phyloP scores from a whole-genome alignment of 2,329 filamentous ascomycete genomes.

The Grosmannia clavigera region DNA sequence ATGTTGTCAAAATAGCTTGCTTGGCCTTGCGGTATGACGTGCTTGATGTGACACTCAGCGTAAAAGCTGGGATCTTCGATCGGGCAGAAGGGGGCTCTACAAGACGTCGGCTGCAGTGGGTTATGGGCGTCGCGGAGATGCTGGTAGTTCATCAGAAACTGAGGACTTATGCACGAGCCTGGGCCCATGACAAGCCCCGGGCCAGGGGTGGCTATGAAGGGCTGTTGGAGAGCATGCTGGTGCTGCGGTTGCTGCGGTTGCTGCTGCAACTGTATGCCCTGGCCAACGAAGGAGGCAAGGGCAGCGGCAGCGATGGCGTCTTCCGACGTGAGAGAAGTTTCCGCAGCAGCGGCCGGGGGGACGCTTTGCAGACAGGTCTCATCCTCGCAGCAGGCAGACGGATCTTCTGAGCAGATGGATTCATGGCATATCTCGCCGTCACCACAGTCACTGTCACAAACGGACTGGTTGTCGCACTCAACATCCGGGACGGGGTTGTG shows the following conservation, averaged over 20 bases:
- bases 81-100: constrained; percentile 9
- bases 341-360: not conserved
- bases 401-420: constrained; percentile 10
- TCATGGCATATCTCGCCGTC: constrained; percentile 12
- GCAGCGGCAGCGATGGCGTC: constrained; percentile 13
- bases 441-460: constrained; percentile 13
- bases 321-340: constrained; percentile 2
- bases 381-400: constrained; percentile 13
- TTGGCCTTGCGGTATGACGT: constrained; percentile 1
- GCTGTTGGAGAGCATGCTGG: not conserved
- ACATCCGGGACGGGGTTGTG: not conserved
- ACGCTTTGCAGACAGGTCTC: constrained; percentile 8
- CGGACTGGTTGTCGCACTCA: constrained; percentile 7
- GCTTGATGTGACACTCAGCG: constrained; percentile 12
- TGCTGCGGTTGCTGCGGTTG: not conserved
- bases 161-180: constrained; percentile 11
- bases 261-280: not conserved
- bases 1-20: constrained; percentile 7
- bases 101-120: constrained; percentile 9
- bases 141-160: constrained; percentile 13
- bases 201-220: not conserved
- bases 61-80: constrained; percentile 14
- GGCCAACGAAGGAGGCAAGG: constrained; percentile 9
- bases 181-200: constrained; percentile 4
- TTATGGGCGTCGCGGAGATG: constrained; percentile 12